Evolutionary conservation across 2,329 filamentous ascomycete species (phyloP).

Genomic region (Clarireedia paspali): DNA sequence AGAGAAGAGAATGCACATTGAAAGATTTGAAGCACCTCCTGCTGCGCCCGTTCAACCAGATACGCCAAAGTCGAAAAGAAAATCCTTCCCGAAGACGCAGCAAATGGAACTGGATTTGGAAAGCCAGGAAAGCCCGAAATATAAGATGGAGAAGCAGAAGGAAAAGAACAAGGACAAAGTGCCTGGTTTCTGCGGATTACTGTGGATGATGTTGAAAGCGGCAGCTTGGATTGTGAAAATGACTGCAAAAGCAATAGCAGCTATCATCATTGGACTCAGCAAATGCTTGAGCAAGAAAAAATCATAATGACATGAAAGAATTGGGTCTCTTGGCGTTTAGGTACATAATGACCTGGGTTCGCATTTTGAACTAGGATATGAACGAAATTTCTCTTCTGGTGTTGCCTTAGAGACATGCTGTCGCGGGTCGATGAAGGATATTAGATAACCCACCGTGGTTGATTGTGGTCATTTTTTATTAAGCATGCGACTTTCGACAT

Average conservation of each 20-base stretch:
- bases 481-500: conserved; percentile 24
- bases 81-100: conserved; percentile 37
- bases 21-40: conserved; percentile 54
- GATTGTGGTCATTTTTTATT: conserved; percentile 8
- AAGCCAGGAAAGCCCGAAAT: conserved; percentile 41
- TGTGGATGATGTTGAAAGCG: conserved; percentile 48
- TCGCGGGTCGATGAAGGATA: conserved; percentile 8
- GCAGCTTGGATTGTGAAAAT: conserved; percentile 51
- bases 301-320: conserved; percentile 15
- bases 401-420: conserved; percentile 6
- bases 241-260: conserved; percentile 44
- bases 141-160: conserved; percentile 34
- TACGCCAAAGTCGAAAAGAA: conserved; percentile 17
- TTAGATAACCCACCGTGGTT: neutral
- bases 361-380: conserved; percentile 3
- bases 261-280: conserved; percentile 43
- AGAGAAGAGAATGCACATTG: conserved; percentile 42
- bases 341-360: conserved; percentile 5
- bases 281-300: conserved; percentile 42
- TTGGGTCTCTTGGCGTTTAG: conserved; percentile 17
- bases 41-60: conserved; percentile 22
- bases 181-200: conserved; percentile 43
- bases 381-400: conserved; percentile 2
- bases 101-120: conserved; percentile 56
- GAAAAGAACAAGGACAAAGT: conserved; percentile 32